These are phyloP conservation scores for Aspergillus felis DNA, from an alignment of 2,329 filamentous ascomycete genomes.

Conservation along the genomic window DNA sequence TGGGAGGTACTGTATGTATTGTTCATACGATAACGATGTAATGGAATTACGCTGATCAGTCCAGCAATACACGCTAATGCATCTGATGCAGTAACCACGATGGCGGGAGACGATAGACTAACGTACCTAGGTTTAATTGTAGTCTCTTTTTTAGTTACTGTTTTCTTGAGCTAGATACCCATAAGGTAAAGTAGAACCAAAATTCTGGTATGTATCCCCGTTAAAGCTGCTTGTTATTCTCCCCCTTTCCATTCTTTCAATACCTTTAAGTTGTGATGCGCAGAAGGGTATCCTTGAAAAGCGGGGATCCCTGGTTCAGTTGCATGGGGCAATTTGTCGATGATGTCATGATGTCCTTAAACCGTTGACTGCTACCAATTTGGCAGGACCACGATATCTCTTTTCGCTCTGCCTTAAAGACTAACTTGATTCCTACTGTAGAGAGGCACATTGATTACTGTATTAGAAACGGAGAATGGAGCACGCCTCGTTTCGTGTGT, in stretches of 20 bases:
- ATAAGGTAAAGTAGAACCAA: neutral
- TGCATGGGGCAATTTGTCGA: conserved; percentile 12
- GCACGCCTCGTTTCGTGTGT: neutral
- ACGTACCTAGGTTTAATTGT: neutral
- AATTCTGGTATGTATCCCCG: neutral
- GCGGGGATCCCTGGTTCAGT: neutral
- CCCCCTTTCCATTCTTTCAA: conserved; percentile 10
- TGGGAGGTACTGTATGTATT: conserved; percentile 7
- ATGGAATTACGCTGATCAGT: conserved; percentile 7
- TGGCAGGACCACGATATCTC: neutral
- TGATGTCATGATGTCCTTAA: conserved; percentile 19
- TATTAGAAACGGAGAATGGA: neutral
- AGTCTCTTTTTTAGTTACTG: neutral
- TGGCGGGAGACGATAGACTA: conserved; percentile 11
- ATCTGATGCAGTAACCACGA: conserved; percentile 16
- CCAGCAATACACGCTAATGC: conserved; percentile 13
- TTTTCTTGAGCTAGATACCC: neutral
- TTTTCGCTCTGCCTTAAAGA: neutral
- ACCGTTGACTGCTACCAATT: neutral
- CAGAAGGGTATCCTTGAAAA: conserved; percentile 3
- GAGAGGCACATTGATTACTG: neutral
- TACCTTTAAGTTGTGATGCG: neutral
- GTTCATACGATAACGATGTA: neutral
- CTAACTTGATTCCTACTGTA: neutral
- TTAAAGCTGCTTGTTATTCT: neutral